phyloP scores from a whole-genome alignment of 257 asterid species.

The Cordia subcordata region DNA sequence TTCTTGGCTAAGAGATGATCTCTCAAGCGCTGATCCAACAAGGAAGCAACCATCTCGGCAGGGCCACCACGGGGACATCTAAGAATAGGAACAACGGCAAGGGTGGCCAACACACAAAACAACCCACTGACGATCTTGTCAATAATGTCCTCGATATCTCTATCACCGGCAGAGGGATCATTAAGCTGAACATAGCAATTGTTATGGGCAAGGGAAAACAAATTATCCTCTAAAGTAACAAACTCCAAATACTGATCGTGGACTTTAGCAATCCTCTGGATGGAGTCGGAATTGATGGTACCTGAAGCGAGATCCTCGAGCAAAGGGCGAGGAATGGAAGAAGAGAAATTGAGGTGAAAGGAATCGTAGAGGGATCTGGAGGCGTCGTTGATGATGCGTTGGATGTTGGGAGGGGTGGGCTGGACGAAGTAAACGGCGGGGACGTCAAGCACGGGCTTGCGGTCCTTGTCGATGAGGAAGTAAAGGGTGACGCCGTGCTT shows the following conservation, averaged over 20 bases:
- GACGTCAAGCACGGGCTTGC: constrained; percentile 90
- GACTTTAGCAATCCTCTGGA: constrained; percentile 80
- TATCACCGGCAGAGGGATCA: constrained; percentile 95
- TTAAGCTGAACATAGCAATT: constrained; percentile 85
- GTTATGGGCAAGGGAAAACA: constrained; percentile 85
- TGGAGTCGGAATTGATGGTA: constrained; percentile 69
- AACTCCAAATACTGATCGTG: constrained; percentile 97
- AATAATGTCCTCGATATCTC: constrained; percentile 74
- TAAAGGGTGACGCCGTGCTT: constrained; percentile 94
- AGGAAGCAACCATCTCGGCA: constrained; percentile 92
- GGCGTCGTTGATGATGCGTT: constrained; percentile 68
- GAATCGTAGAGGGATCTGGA: constrained; percentile 71
- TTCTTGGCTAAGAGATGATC: constrained; percentile 89
- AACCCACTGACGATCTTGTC: constrained; percentile 79
- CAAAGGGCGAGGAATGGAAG: constrained; percentile 82
- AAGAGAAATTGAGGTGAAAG: constrained; percentile 90
- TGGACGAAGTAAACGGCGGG: constrained; percentile 93
- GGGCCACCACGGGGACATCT: constrained; percentile 99
- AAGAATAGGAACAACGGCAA: constrained; percentile 87
- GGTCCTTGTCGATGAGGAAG: constrained; percentile 93
- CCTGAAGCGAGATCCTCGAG: constrained; percentile 96
- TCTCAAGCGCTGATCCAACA: constrained; percentile 82
- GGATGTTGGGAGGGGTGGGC: constrained; percentile 68
- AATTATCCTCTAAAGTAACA: constrained; percentile 77
- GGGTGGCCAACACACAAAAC: constrained; percentile 96